phyloP scores from a whole-genome alignment of 495 filamentous ascomycete species.

The Trichodelitschia bisporula region DNA sequence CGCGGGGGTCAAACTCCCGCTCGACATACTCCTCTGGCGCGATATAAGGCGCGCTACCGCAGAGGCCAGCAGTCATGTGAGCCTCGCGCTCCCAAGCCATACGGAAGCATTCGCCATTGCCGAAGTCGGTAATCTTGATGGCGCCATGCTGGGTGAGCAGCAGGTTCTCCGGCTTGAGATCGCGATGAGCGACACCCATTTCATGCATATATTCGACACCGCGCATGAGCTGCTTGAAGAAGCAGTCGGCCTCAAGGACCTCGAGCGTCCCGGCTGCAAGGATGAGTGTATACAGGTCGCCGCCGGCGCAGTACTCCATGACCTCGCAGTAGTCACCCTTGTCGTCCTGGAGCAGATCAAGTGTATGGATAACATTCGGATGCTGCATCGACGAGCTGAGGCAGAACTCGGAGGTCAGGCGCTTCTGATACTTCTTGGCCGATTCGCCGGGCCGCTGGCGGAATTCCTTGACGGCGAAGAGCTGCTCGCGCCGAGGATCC shows the following conservation, averaged over 20 bases:
- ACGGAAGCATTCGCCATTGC: slow-evolving; percentile 96
- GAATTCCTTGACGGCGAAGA: slow-evolving; percentile 97
- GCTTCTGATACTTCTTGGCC: slow-evolving; percentile 91
- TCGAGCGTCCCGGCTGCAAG: slow-evolving; percentile 84
- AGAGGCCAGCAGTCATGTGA: slow-evolving; percentile 93
- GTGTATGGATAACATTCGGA: slow-evolving; percentile 94
- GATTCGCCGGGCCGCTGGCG: slow-evolving; percentile 81
- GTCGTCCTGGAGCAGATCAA: slow-evolving; percentile 82
- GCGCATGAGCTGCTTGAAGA: slow-evolving; percentile 98
- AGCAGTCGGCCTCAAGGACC: slow-evolving; percentile 85
- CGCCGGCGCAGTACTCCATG: slow-evolving; percentile 97
- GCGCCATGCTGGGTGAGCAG: slow-evolving; percentile 78
- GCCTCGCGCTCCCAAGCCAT: slow-evolving; percentile 99
- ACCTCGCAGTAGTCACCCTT: slow-evolving; percentile 99
- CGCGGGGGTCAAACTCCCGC: slow-evolving; percentile 85
- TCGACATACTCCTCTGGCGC: slow-evolving; percentile 91
- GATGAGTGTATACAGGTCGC: slow-evolving; percentile 87
- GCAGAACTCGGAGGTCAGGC: slow-evolving; percentile 95
- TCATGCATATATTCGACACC: slow-evolving; percentile 99
- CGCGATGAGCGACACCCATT: slow-evolving; percentile 95
- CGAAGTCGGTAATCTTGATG: slow-evolving; percentile 98
- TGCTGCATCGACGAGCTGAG: slow-evolving; percentile 92
- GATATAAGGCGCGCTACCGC: slow-evolving; percentile 92
- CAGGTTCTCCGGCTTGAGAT: slow-evolving; percentile 93
- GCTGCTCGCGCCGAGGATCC: slow-evolving; percentile 60